Evolutionary conservation across 2,329 filamentous ascomycete genomes (phyloP).

Genomic region (Whalleya microplaca): DNA sequence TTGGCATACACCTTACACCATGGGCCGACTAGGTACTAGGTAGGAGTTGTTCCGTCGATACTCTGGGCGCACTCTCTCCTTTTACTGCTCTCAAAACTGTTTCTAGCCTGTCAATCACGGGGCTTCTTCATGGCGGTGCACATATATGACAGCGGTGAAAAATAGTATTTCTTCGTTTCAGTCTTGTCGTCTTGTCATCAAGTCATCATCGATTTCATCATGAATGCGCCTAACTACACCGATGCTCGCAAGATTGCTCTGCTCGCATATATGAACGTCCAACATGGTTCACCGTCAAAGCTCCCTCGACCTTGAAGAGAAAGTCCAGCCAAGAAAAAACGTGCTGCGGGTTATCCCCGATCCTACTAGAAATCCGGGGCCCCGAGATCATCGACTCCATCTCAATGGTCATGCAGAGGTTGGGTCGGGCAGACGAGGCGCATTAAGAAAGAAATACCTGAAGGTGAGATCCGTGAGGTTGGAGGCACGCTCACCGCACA

Average conservation of each 20-base stretch:
- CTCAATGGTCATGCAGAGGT: constrained; percentile 30
- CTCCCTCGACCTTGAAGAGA: constrained; percentile 18
- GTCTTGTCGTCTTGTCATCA: constrained; percentile 29
- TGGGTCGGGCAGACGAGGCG: constrained; percentile 28
- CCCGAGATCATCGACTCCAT: constrained; percentile 29
- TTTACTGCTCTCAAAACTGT: constrained; percentile 10
- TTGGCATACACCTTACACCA: constrained; percentile 9
- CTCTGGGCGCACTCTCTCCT: constrained; percentile 14
- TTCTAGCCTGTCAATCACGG: constrained; percentile 3
- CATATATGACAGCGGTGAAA: constrained; percentile 9
- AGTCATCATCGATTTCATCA: constrained; percentile 39
- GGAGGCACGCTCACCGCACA: constrained; percentile 25
- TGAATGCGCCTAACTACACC: constrained; percentile 40
- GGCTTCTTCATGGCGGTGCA: constrained; percentile 5
- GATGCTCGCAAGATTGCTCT: constrained; percentile 30
- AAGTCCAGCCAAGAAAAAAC: constrained; percentile 24
- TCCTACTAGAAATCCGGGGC: constrained; percentile 27
- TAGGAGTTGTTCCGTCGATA: constrained; percentile 5
- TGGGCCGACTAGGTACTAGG: constrained; percentile 19
- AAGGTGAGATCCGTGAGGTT: constrained; percentile 25
- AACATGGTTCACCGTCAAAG: constrained; percentile 26
- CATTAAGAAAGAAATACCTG: constrained; percentile 26
- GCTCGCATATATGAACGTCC: constrained; percentile 27
- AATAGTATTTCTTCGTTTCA: constrained; percentile 7
- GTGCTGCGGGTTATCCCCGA: constrained; percentile 23